Conservation (phyloP, 495 filamentous ascomycete species). For the Bacidia gigantensis region DNA sequence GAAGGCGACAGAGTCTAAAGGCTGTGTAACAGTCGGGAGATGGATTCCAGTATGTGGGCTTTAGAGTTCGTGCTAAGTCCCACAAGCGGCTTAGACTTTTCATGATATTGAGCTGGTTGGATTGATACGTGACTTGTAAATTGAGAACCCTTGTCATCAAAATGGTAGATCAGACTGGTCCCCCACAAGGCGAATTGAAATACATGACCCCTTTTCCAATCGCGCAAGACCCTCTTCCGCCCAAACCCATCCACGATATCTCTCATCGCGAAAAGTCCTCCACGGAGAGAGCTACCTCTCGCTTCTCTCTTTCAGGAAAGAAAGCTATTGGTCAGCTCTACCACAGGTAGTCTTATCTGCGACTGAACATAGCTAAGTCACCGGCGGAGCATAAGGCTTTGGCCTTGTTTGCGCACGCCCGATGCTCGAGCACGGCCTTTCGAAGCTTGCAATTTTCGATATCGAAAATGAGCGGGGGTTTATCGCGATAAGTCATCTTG, state of each 20-base stretch:
- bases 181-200: constrained; percentile 13
- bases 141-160: too few species aligned
- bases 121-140: too few species aligned
- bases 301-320: constrained; percentile 12
- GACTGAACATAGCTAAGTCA: constrained; percentile 25
- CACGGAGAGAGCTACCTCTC: constrained; percentile 7
- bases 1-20: too few species aligned
- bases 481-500: constrained; percentile 5
- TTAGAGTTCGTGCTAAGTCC: too few species aligned
- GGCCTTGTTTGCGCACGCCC: constrained; percentile 43
- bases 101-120: too few species aligned
- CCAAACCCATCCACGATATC: constrained; percentile 10
- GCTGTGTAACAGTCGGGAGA: too few species aligned
- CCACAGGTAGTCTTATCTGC: background rate
- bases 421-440: constrained; percentile 55
- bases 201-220: constrained; percentile 15
- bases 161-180: constrained; percentile 12
- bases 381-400: constrained; percentile 53
- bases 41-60: too few species aligned
- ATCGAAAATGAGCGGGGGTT: constrained; percentile 23
- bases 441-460: constrained; percentile 48
- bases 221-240: constrained; percentile 7
- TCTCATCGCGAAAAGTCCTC: constrained; percentile 3
- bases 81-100: too few species aligned
- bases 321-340: constrained; percentile 9